Base-by-base conservation (phyloP, 495 filamentous ascomycete genomes). In the Hypoxylon trugodes region DNA sequence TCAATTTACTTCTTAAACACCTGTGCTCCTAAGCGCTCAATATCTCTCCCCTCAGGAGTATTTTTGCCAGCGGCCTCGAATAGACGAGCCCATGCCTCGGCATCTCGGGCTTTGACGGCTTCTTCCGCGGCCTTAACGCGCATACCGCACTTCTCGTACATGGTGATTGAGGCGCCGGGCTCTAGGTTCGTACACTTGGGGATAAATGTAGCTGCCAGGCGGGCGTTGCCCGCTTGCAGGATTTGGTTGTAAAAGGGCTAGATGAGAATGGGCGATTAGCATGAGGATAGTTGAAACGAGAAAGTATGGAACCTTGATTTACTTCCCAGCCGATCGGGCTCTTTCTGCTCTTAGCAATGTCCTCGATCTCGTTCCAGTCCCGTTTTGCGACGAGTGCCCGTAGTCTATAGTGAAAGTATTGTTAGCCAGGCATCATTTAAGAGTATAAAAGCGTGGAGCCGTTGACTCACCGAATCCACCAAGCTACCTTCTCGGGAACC, bases 291-390 rank as follows among this genome's bases (percentile, higher is more conserved):
- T 22, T n/a, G 10, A 42, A 41, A 12, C n/a, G 16, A 32, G 16
- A 51, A 19, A 46, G 6, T 15, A 33, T 28, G 46, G 60, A 19
- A 66, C 18, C 47, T 38, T 33, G 55, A 72, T 82, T 76, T 77
- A 91, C 89, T 84, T 95, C 92, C 96, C 96, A 98, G 36, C 93
- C 95, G 70, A 98, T 97, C n/a, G 95, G 90, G 41, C 88, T 91
- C 69, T 93, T 96, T 43, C 82, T 79, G 40, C 76, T 81, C 69
- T 84, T 86, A 40, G 83, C 86, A 61, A 91, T 83, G 60, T 97
- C 93, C 75, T 98, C 93, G 54, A 98, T 79, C 70, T 97, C 96
- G 33, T 83, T 85, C 92, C 93, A 98, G 70, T 96, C 89, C 33
- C 95, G 86, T 71, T 89, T 90, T 10, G 89, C 88, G 4, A 98